Percentiles rank a stretch among this genome's conserved stretches.
These are phyloP conservation scores for Alternaria arborescens DNA, from an alignment of 2,329 filamentous ascomycete species.

Conservation along the genomic window DNA sequence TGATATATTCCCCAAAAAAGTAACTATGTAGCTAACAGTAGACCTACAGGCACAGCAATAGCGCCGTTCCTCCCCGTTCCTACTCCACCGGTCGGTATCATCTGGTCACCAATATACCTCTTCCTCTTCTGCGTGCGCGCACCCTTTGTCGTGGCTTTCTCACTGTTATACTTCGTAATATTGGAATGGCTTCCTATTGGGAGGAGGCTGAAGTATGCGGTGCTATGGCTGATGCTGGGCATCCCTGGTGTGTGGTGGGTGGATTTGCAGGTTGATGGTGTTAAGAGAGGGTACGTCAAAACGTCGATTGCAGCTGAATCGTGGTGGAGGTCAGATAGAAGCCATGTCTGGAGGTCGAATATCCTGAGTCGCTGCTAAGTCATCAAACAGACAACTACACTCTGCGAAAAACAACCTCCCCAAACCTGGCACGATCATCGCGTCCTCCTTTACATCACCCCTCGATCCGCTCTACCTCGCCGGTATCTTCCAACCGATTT, in stretches of 20 bases:
- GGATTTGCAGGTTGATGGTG: constrained; percentile 96
- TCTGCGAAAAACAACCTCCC: constrained; percentile 70
- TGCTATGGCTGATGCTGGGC: constrained; percentile 85
- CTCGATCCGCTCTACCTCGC: constrained; percentile 94
- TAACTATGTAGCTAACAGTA: constrained; percentile 19
- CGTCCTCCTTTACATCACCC: constrained; percentile 89
- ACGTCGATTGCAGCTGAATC: background rate
- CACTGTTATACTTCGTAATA: constrained; percentile 76
- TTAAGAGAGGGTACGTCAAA: constrained; percentile 79
- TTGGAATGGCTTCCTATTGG: constrained; percentile 83
- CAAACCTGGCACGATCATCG: constrained; percentile 81
- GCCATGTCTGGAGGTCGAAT: background rate
- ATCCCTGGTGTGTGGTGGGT: constrained; percentile 98
- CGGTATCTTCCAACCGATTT: constrained; percentile 94
- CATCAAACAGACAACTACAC: constrained; percentile 25
- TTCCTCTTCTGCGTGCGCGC: constrained; percentile 83
- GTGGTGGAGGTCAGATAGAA: background rate
- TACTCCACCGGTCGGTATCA: constrained; percentile 66
- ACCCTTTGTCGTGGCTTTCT: constrained; percentile 75
- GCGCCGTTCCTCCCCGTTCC: constrained; percentile 90
- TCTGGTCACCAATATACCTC: constrained; percentile 71
- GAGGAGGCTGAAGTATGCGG: constrained; percentile 76
- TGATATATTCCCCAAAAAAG: background rate
- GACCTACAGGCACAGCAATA: constrained; percentile 83
- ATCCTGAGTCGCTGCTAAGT: constrained; percentile 9